These are phyloP conservation scores for Schizopora paradoxa DNA, from an alignment of 1,284 basidiomycete species.

Conservation along the genomic window DNA sequence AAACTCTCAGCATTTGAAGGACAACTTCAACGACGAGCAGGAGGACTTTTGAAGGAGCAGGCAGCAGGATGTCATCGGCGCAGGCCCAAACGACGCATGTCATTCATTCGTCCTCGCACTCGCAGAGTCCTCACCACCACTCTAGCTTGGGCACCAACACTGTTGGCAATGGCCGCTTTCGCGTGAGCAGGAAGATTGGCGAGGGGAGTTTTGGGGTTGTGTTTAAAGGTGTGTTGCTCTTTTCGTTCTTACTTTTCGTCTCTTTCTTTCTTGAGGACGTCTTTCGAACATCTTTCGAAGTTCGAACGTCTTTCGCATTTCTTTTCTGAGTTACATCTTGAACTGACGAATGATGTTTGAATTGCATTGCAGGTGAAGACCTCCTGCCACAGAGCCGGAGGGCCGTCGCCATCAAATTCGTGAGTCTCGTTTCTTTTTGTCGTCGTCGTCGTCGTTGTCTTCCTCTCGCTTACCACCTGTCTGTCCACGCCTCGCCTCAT, in stretches of 20 bases:
- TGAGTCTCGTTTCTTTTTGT: conserved; percentile 19
- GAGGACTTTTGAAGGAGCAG: too few species aligned
- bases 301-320: neutral
- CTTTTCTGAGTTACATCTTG: too few species aligned
- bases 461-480: conserved; percentile 4
- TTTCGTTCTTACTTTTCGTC: conserved; percentile 6
- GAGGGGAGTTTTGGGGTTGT: conserved; percentile 84
- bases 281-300: neutral
- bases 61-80: too few species aligned
- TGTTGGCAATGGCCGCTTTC: conserved; percentile 68
- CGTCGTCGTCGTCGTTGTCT: conserved; percentile 16
- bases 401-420: conserved; percentile 96
- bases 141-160: conserved; percentile 8
- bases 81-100: too few species aligned
- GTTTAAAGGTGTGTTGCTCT: conserved; percentile 54
- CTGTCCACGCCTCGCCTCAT: conserved; percentile 3
- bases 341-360: neutral
- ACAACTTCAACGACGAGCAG: too few species aligned
- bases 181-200: conserved; percentile 83
- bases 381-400: conserved; percentile 67
- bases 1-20: too few species aligned
- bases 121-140: too few species aligned
- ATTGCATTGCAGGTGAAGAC: conserved; percentile 63
- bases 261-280: neutral
- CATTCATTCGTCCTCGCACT: conserved; percentile 14